Base-by-base conservation (phyloP, 2,329 filamentous ascomycete species). In the Zalaria sp. region DNA sequence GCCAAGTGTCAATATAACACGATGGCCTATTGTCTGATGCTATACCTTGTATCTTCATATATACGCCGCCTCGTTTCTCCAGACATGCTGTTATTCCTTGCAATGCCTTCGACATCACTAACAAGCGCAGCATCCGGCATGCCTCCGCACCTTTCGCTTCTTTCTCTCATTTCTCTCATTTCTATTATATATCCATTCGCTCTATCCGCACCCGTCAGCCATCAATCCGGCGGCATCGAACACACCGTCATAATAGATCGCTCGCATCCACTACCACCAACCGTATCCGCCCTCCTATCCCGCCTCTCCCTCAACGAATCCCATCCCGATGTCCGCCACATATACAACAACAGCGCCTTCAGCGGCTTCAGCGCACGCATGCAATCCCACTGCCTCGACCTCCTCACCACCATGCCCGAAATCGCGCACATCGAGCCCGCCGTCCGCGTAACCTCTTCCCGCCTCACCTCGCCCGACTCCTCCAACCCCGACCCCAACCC, bases 361-460 rank as follows among this genome's bases (percentile, higher is more conserved):
- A 50, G 53, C 29, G 61, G 62, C 37, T 61, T 66, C 43, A 50
- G 59, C 34, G 56, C 65, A 5, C 55, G 56, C 10, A 63, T 67
- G 50, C 60, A 64, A 43, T 49, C 54, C 0, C 58, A 63, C 43
- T 64, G 62, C 47, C 53, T 63, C 9, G 51, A 60, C 31, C 53
- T 56, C 4, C 55, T 68, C 11, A 51, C 56, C 31, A 57, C 53
- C 41, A 61, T 66, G 57, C 45, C 50, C 6, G 63, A 67, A 35
- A 53, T 70, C 40, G 54, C 52, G 3, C 42, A 59, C 6, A 58
- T 70, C 8, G 67, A 68, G 46, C 57, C 64, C 48, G 56, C 60
- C 39, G 54, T 65, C 40, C 43, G 43, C 38, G 34, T 43, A 44
- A 18, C 40, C 44, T 2, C 40, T 50, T 18, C 18, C 18, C 18